Evolutionary conservation across 768 basidiomycete species (phyloP), one percentile per base, ranked within the genome.

Genomic region (Amanita rubescens): DNA sequence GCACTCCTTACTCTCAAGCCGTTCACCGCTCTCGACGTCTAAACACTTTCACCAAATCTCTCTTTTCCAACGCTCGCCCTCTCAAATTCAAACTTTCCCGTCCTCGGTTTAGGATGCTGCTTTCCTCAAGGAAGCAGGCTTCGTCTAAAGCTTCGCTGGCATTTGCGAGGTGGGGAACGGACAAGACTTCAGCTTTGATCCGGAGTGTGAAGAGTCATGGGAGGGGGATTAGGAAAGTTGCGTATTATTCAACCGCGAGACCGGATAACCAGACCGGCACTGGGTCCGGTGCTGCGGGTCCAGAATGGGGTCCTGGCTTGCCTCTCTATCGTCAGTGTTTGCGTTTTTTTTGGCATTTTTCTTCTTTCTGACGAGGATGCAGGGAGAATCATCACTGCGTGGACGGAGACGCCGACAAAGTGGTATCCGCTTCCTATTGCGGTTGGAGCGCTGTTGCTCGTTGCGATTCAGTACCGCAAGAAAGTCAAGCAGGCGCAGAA

Each of bases 341-440:
- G 19, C 14, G 20, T 39, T 24, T 32, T 22, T 19, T 37, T n/a
- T 32, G 19, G 45, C 19, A 46, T 49, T 27, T 47, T 34, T 56
- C 56, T 61, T 43, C 55, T 45, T 54, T 14, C 1, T 47, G 5
- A 33, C 22, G 19, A 34, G 19, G 14, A 37, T 35, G 3, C 66
- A 85, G 87, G 78, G 39, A 81, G 76, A 64, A 68, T 94, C 6
- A 73, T 87, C 25, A 76, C 78, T 55, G 89, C 90, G 24, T 93
- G 90, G 90, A 84, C 78, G 5, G 74, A 84, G 62, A 94, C 94
- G 0, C 91, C 92, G 0, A 94, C 89, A 33, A 90, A 84, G 68
- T 98, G 94, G 94, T 95, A 94, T 60, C 94, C 94, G 9, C 78
- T 97, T 42, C 94, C 94, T 14, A 70, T 95, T 53, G 91, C 90